Conservation (phyloP, 2,329 filamentous ascomycete species). For the Phoma sp. region DNA sequence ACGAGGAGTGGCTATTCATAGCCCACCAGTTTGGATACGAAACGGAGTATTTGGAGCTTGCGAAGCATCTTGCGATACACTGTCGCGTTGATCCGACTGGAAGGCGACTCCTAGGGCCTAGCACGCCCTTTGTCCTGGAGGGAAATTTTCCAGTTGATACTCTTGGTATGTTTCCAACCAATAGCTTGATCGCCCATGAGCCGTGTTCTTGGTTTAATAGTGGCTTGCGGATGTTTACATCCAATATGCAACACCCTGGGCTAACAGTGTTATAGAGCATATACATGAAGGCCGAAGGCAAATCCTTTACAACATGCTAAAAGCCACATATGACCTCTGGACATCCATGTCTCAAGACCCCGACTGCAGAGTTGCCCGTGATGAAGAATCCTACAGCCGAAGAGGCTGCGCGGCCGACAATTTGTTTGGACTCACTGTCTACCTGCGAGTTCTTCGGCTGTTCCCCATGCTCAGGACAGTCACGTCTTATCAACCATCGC, state of each 20-base stretch:
- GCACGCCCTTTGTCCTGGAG: background rate
- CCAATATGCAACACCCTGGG: background rate
- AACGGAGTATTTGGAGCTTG: slow-evolving; percentile 24
- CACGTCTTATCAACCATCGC: background rate
- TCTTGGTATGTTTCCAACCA: background rate
- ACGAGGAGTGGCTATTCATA: slow-evolving; percentile 38
- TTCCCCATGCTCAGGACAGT: slow-evolving; percentile 6
- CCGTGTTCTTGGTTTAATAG: too few relatives aligned
- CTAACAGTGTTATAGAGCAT: slow-evolving; percentile 4
- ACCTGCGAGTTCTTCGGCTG: background rate
- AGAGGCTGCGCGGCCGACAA: slow-evolving; percentile 9
- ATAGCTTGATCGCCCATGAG: background rate
- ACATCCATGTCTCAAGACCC: background rate
- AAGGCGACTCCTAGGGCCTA: background rate
- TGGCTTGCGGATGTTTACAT: background rate
- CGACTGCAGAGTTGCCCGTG: background rate
- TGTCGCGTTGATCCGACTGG: slow-evolving; percentile 1
- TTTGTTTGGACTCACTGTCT: background rate
- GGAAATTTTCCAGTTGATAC: slow-evolving; percentile 1
- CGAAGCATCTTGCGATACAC: slow-evolving; percentile 6
- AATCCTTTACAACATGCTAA: background rate
- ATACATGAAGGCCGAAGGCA: slow-evolving; percentile 5
- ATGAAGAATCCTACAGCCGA: background rate
- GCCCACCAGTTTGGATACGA: slow-evolving; percentile 34
- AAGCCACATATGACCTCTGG: slow-evolving; percentile 7